Percentiles rank a stretch among this genome's conserved stretches.
These are phyloP conservation scores for Syzygium syzygioides DNA, from an alignment of 441 rosid species.

Conservation along the genomic window DNA sequence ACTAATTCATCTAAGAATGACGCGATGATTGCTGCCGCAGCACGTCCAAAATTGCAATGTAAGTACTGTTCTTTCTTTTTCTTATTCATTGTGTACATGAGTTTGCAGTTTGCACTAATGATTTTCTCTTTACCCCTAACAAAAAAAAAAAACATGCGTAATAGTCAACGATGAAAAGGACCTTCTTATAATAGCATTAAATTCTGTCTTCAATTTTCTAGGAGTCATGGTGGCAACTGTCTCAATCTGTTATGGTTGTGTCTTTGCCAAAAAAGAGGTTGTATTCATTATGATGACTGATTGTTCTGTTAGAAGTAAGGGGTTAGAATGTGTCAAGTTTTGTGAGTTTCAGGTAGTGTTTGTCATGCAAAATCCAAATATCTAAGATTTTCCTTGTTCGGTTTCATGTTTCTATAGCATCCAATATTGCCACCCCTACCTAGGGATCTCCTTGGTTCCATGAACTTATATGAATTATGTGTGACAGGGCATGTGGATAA, in stretches of 20 bases:
- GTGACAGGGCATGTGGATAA: neutral
- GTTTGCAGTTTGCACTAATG: neutral
- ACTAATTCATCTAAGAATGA: neutral
- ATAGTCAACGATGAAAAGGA: neutral
- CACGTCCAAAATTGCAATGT: constrained; percentile 3
- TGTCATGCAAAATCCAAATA: neutral
- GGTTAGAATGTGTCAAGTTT: neutral
- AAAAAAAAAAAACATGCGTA: neutral
- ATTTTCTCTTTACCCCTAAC: neutral
- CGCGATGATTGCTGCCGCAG: neutral
- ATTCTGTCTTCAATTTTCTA: neutral
- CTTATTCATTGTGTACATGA: neutral
- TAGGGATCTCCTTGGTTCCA: neutral
- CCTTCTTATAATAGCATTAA: neutral
- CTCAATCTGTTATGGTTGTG: neutral
- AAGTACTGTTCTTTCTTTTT: neutral
- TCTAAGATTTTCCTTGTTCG: neutral
- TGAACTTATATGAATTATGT: neutral
- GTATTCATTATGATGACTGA: neutral
- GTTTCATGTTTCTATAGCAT: neutral
- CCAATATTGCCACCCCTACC: neutral
- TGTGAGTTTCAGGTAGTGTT: neutral
- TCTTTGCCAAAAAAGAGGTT: neutral
- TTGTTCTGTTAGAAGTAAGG: neutral
- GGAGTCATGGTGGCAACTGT: neutral